Evolutionary conservation across 371 early-diverging fungal genomes (phyloP), one percentile per base, ranked within the genome.

Genomic region (Actinomortierella wolfii): DNA sequence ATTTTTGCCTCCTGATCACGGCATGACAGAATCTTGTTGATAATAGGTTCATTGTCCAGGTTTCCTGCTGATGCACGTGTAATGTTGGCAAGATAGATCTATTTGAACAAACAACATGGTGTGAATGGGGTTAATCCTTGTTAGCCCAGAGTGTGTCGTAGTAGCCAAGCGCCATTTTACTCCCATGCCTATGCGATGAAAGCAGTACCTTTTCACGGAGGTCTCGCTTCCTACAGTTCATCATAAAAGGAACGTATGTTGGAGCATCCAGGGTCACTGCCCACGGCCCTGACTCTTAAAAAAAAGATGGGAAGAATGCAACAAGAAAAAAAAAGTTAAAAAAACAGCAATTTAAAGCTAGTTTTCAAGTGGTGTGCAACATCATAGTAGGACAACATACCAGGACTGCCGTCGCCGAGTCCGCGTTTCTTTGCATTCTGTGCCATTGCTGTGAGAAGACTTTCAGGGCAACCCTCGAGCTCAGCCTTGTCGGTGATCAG

Each of bases 191-290:
- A n/a, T n/a, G n/a, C n/a, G n/a, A n/a, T n/a, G n/a, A n/a, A n/a
- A n/a, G n/a, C n/a, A n/a, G n/a, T 71, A 81, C 85, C 58, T 78
- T 71, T 67, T 85, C 86, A 26, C 89, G 83, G 2, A 88, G 78
- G 7, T 64, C 76, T 23, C 87, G 75, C 60, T 86, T 86, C 28
- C 64, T 77, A 65, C 86, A 85, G 67, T 82, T 85, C 84, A 81
- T 86, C 82, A 88, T 84, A 41, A 88, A 86, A 2, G 89, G 87
- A 1, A 81, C 82, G 53, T 79, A 80, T 29, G 83, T 81, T 6
- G 89, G 86, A 20, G 66, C 78, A 58, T 88, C 89, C 51, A 88
- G 54, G 1, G 89, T 88, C 14, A 86, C 80, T 26, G 82, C 82
- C 64, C 85, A 88, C 4, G 82, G 83, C 5, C 84, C 85, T 1